Conservation (phyloP, 2,329 filamentous ascomycete genomes). For the Alternaria tenuissima region DNA sequence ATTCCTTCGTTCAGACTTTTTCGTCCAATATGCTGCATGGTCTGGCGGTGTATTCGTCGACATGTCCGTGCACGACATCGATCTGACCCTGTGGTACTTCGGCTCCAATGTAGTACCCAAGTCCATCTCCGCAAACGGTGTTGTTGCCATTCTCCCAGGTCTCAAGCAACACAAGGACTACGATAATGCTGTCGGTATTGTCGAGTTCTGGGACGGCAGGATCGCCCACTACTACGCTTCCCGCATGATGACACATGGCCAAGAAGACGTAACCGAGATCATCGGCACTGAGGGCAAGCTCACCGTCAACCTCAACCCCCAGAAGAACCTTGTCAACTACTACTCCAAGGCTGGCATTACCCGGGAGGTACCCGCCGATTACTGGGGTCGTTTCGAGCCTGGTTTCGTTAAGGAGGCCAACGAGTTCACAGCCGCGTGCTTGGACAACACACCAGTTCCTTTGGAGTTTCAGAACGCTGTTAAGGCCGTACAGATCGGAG, state of each 20-base stretch:
- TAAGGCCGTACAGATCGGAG: constrained; percentile 50
- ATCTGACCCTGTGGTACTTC: constrained; percentile 55
- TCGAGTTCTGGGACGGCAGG: constrained; percentile 56
- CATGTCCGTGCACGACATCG: constrained; percentile 56
- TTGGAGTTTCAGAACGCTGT: constrained; percentile 46
- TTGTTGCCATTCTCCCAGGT: constrained; percentile 48
- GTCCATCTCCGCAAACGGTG: constrained; percentile 49
- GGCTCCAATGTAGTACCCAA: constrained; percentile 49
- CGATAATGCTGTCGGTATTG: constrained; percentile 56
- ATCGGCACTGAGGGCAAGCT: constrained; percentile 6
- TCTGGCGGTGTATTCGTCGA: constrained; percentile 58
- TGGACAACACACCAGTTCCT: constrained; percentile 50
- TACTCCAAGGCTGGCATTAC: constrained; percentile 46
- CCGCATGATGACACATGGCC: constrained; percentile 54
- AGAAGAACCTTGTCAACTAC: constrained; percentile 46
- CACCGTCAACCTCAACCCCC: constrained; percentile 36
- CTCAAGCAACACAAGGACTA: constrained; percentile 52
- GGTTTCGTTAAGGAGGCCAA: constrained; percentile 53
- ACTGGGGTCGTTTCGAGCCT: constrained; percentile 52
- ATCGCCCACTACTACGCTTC: constrained; percentile 57
- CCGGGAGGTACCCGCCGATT: constrained; percentile 50
- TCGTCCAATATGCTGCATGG: constrained; percentile 52
- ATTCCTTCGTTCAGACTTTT: constrained; percentile 49
- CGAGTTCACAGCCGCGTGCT: constrained; percentile 49
- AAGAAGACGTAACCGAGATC: constrained; percentile 24